Base-by-base conservation (phyloP, 129 eudicot genomes). In the Saposhnikovia divaricata region DNA sequence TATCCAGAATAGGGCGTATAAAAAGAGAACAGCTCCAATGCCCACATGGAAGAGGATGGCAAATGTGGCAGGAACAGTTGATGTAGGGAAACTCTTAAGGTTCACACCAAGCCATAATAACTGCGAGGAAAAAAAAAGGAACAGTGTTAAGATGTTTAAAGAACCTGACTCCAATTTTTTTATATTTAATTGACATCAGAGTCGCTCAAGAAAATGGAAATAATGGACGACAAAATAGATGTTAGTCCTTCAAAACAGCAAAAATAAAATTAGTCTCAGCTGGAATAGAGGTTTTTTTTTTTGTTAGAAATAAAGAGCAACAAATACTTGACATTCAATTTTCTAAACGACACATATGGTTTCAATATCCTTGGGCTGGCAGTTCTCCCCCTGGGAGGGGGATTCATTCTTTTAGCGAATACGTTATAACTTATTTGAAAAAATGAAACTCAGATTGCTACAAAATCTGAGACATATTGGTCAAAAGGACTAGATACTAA, bases 1-100 rank as follows among this genome's bases (percentile, higher is more conserved):
- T 80, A 92, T 78, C 99, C 99, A 95, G 89, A 95, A 95, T 37
- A 92, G 79, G 21, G 74, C 85, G 31, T 92, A 95, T 50, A 95
- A 90, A 37, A 77, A 9, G 63, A 95, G 90, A 73, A 95, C 96
- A n/a, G 97, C 96, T 79, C 90, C 99, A 75, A 95, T 90, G 82
- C 94, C 96, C 72, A 85, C 78, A 23, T 92, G 94, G 87, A 95
- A 95, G 50, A 90, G 89, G 70, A 86, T 77, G 79, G 99, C 94
- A 84, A 90, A 89, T 74, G 86, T 63, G 42, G 92, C 92, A 50
- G 96, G 90, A 23, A 87, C 84, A n/a, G 88, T n/a, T 72, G 99
- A 79, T 44, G 84, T 89, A 31, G 97, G 97, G 82, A 92, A 92
- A 81, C 90, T 92, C 88, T 90, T 95, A 73, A 92, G 78, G 89